These are phyloP conservation scores for Glycine soja DNA, from an alignment of 306 rosid genomes.

Conservation along the genomic window DNA sequence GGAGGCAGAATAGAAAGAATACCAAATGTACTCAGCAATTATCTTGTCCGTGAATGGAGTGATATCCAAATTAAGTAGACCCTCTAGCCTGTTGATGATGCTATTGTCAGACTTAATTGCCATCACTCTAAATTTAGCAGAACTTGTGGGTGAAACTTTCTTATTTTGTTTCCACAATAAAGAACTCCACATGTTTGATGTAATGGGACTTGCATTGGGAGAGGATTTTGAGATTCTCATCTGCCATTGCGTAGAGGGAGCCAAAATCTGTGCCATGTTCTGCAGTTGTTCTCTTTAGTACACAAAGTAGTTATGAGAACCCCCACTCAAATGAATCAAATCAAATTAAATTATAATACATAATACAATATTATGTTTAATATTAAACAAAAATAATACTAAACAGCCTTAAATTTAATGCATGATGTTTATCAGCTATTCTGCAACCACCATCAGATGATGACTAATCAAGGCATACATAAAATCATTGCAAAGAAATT, in stretches of 20 bases:
- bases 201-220: slow-evolving; percentile 57
- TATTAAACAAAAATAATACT: not conserved
- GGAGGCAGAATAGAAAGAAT: slow-evolving; percentile 32
- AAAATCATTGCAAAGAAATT: slow-evolving; percentile 34
- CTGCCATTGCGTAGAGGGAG: slow-evolving; percentile 91
- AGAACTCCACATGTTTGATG: slow-evolving; percentile 84
- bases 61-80: slow-evolving; percentile 76
- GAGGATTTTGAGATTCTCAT: slow-evolving; percentile 68
- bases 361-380: not conserved
- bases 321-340: slow-evolving; percentile 1
- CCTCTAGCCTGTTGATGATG: slow-evolving; percentile 82
- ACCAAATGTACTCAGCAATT: slow-evolving; percentile 99
- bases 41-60: slow-evolving; percentile 86
- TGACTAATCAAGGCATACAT: slow-evolving; percentile 6
- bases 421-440: slow-evolving; percentile 21
- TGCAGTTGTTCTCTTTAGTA: slow-evolving; percentile 58
- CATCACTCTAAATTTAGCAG: slow-evolving; percentile 69
- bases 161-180: slow-evolving; percentile 70
- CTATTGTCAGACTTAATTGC: slow-evolving; percentile 66
- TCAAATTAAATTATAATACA: slow-evolving; percentile 26
- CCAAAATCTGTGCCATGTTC: slow-evolving; percentile 98
- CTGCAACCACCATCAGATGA: slow-evolving; percentile 36
- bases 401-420: slow-evolving; percentile 13
- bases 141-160: slow-evolving; percentile 59
- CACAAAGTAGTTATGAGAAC: slow-evolving; percentile 33